Base-by-base conservation (phyloP, 371 early-diverging fungal species). In the Dinochytrium kinnereticum region DNA sequence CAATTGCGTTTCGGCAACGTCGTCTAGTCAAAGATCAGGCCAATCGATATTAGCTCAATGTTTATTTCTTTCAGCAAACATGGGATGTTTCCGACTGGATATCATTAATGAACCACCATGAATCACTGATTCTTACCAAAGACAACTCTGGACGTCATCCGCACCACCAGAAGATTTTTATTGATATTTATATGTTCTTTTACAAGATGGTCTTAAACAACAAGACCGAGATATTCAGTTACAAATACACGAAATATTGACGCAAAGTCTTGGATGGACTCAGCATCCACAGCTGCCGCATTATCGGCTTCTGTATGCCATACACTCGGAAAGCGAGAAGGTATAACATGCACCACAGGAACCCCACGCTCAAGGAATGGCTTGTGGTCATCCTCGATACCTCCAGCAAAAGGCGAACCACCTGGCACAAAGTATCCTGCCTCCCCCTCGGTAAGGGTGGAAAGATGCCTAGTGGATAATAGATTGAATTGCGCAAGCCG, bases 371-470 rank as follows among this genome's bases (percentile, higher is more conserved):
- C 59, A 51, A 91, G 36, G 80, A 98, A 98, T 1, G 98, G 98
- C 17, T 89, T 71, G 82, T 98, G 98, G 80, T 98, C 98, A 78
- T 98, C 98, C 64, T 91, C 91, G 50, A 97, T 84, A 3, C 79
- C 69, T 34, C 81, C 61, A 7, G 74, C 65, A 36, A 80, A 76
- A 57, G 78, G 76, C 1, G 84, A 81, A 66, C 87, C 79, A 72
- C 82, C 74, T 24, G 71, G 59, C 24, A 77, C 73, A 74, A 92
- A 92, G 69, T 87, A 90, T 38, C 86, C 90, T 30, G 81, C 81
- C 37, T 93, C 84, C 15, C 74, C 82, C 0, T 1, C 86, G n/a
- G 17, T 33, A 33, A 76, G 26, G 13, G 61, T 50, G 21, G 36
- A 38, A 13, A 13, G 17, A 5, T 81, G 64, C 0, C 51, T 17